Evolutionary conservation across 257 asterid species (phyloP), one percentile per base, ranked within the genome.

Genomic region (Fraxinus excelsior): DNA sequence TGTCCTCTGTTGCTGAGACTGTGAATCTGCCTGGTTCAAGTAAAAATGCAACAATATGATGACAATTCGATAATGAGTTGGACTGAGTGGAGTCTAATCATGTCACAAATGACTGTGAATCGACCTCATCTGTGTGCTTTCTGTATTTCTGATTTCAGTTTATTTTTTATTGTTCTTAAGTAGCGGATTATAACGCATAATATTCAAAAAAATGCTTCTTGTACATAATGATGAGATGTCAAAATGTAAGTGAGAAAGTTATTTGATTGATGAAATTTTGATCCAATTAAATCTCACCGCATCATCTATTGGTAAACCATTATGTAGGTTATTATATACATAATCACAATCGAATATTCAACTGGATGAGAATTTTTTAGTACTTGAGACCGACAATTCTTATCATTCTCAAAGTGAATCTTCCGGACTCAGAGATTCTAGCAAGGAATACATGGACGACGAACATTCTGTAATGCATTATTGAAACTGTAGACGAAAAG

Each of bases 371-470:
- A 68, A 72, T 51, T 82, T 73, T 79, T 19, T 60, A 40, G 49
- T 77, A 71, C 68, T 62, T 72, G 76, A 16, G 40, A 32, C 56
- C 11, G 72, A 13, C 51, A 10, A 69, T 11, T 79, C 73, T 31
- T 78, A 78, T 74, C 84, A 75, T 16, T 80, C 79, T 12, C 79
- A 82, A 80, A 74, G 80, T 29, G 77, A 81, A 70, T 87, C 90
- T 74, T 84, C 93, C 78, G 92, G 80, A 19, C 71, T 78, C 2
- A 86, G 74, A 21, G 89, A 82, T 72, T 86, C 89, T 4, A 84
- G 76, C 70, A 83, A 82, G 7, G 74, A 65, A 34, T 74, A 62
- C 62, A 77, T 21, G 19, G 79, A 76, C 37, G 78, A 46, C 10
- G 90, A 67, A 34, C 78, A 67, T 31, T 53, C 3, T 83, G 10